Evolutionary conservation across 2,329 filamentous ascomycete species (phyloP), one percentile per base, ranked within the genome.

Genomic region (Rhexocercosporidium sp.): DNA sequence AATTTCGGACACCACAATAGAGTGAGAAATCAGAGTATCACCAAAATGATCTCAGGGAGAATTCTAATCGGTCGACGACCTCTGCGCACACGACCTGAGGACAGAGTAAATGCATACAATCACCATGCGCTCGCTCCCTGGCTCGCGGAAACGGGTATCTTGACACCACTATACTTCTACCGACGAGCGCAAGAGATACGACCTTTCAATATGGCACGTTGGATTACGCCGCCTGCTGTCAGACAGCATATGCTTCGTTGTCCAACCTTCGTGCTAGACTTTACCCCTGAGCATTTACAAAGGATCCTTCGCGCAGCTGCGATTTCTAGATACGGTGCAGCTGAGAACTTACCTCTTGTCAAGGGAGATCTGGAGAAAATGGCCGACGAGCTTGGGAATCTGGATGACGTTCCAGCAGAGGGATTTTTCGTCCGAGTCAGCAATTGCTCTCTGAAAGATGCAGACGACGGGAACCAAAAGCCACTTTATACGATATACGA

Each of bases 201-300:
- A 54, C 27, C 27, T 31, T 54, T 54, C 49, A 54, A 54, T n/a
- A 54, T 54, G 49, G 49, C 49, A 27, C 49, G 49, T 14, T 31
- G 49, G 49, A 54, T 54, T 16, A 6, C 49, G 11, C 12, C 49
- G n/a, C 49, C 49, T 9, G 25, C 49, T 18, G 49, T 54, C 2
- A 16, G 16, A 14, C 31, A 54, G 8, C 49, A 54, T 16, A 54
- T 54, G 49, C 49, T 54, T 34, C 49, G 49, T 18, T 27, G 49
- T 31, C 27, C 49, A 54, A 31, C 8, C 5, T 7, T 54, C 6
- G 49, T 54, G 27, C 27, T 54, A 18, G 14, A 54, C 14, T 54
- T 54, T 18, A 29, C 49, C n/a, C 22, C 47, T 3, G 47, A 1
- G 47, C 47, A 51, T 22, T 18, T 51, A 51, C 22, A 29, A 29